These are phyloP conservation scores for Sporothrix variecibatus DNA, from an alignment of 2,329 filamentous ascomycete genomes.

Conservation along the genomic window DNA sequence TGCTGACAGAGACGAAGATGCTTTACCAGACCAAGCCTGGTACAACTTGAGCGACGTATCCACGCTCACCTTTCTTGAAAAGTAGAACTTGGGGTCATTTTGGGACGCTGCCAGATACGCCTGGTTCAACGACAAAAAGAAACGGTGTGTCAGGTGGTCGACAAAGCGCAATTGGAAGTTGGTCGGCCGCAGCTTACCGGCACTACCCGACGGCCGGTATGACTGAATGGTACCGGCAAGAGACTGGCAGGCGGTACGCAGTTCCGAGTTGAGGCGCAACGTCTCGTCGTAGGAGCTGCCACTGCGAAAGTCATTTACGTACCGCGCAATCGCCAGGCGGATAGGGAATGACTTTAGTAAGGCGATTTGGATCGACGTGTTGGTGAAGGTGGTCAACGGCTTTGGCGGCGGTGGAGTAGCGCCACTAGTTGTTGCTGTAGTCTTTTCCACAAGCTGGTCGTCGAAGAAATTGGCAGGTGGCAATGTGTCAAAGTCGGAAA, in stretches of 20 bases:
- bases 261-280: conserved; percentile 48
- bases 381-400: conserved; percentile 42
- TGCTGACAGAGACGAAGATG: conserved; percentile 14
- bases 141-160: conserved; percentile 49
- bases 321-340: conserved; percentile 47
- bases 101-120: conserved; percentile 49
- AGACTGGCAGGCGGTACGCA: conserved; percentile 44
- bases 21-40: conserved; percentile 32
- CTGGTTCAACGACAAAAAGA: conserved; percentile 57
- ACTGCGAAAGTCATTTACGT: conserved; percentile 50
- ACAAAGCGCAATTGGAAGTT: conserved; percentile 47
- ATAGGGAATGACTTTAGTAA: conserved; percentile 47
- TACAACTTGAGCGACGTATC: conserved; percentile 43
- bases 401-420: conserved; percentile 35
- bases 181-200: conserved; percentile 31
- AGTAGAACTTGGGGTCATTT: conserved; percentile 52
- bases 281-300: conserved; percentile 50
- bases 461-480: conserved; percentile 54
- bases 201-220: conserved; percentile 30
- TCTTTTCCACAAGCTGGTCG: conserved; percentile 44
- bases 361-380: conserved; percentile 53
- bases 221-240: conserved; percentile 39
- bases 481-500: conserved; percentile 51
- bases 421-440: conserved; percentile 23
- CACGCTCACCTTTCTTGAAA: conserved; percentile 53